phyloP scores from a whole-genome alignment of 2,329 filamentous ascomycete species.

The Botrytis paeoniae region DNA sequence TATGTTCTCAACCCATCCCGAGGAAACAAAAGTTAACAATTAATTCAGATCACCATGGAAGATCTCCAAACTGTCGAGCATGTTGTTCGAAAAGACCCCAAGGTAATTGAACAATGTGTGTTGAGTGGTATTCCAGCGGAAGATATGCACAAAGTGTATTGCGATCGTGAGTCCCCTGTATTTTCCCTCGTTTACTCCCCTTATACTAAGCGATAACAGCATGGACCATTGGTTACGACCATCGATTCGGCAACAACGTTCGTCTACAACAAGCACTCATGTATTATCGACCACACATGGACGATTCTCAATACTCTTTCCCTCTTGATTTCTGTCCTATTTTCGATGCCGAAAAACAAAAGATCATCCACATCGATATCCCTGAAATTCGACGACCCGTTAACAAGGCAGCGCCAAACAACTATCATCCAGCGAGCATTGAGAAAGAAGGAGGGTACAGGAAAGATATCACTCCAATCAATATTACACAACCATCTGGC shows the following conservation, averaged over 20 bases:
- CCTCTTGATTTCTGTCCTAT: constrained; percentile 94
- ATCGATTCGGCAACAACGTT: constrained; percentile 75
- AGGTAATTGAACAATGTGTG: constrained; percentile 86
- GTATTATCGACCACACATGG: constrained; percentile 85
- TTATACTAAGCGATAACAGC: constrained; percentile 44
- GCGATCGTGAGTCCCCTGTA: constrained; percentile 62
- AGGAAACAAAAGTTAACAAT: constrained; percentile 21
- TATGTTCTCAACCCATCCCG: constrained; percentile 40
- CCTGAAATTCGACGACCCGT: constrained; percentile 73
- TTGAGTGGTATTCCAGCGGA: constrained; percentile 75
- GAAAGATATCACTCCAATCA: constrained; percentile 77
- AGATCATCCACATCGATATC: constrained; percentile 56
- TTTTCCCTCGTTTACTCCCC: background rate
- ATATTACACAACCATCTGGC: constrained; percentile 84
- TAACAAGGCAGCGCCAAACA: constrained; percentile 67
- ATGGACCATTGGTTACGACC: constrained; percentile 94
- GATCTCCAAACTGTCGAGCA: constrained; percentile 79
- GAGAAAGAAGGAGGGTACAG: constrained; percentile 73
- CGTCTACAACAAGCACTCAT: constrained; percentile 89
- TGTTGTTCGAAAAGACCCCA: constrained; percentile 71
- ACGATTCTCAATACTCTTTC: constrained; percentile 87
- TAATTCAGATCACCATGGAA: constrained; percentile 76
- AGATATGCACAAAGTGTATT: constrained; percentile 95
- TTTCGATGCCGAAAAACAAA: constrained; percentile 75
- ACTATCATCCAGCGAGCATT: constrained; percentile 74